Evolutionary conservation across 164 flowering plant genomes (phyloP), one percentile per base, ranked within the genome.

Genomic region (Saururus chinensis): DNA sequence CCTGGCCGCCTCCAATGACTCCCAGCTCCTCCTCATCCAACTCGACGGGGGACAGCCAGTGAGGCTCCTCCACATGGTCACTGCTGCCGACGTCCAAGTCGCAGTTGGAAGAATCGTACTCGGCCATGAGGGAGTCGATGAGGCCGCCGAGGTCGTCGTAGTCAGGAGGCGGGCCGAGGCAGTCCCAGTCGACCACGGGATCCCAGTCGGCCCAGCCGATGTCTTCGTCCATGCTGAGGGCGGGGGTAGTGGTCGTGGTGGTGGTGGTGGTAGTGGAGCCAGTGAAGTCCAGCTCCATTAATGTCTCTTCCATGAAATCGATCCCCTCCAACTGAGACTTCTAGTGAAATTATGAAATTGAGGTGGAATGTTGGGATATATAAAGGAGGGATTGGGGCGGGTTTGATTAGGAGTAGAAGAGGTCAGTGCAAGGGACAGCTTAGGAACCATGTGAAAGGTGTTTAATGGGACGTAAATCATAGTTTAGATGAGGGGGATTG

Each of bases 181-280:
- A 7, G 49, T 74, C 75, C 87, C 86, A 84, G 62, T 86, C 83
- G 40, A 81, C 74, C 0, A 77, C 72, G 0, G 85, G 84, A 0
- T 75, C 76, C 84, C 84, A 84, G 19, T 77, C 76, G 42, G 71
- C 72, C 87, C 86, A 81, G 17, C 68, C 60, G 40, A 63, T 65
- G 11, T 74, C 81, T 7, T 78, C 80, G 7, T 73, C 77, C 9
- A 76, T 73, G 14, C 49, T 45, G 11, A 45, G 49, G 4, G 49
- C 14, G 17, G 49, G 49, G 4, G 49, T 45, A 13, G 49, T 45
- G 49, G 14, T 13, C 11, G 45, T 9, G 49, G 49, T 17, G 23
- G 74, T 73, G 0, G 79, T 57, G 5, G 74, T 72, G 24, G 74
- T 70, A 70, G 71, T 70, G 51, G 61, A 69, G 53, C 59, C 65